Conservation (phyloP, 2,329 filamentous ascomycete genomes). For the Aureobasidium sp. region DNA sequence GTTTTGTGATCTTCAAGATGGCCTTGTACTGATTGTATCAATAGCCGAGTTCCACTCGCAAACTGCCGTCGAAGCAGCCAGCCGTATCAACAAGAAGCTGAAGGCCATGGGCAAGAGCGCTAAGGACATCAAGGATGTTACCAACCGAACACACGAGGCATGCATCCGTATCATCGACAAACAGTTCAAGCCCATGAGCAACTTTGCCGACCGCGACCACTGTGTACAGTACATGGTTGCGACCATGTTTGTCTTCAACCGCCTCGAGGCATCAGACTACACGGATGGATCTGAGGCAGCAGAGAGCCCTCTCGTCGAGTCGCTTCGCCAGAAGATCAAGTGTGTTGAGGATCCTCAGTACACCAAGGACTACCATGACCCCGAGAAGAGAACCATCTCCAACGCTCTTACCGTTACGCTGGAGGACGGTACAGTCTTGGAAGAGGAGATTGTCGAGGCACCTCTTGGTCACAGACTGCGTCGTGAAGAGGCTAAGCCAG, state of each 20-base stretch:
- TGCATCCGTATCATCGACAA: conserved; percentile 99
- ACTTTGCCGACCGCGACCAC: conserved; percentile 98
- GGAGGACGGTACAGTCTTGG: conserved; percentile 84
- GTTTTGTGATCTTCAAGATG: no score
- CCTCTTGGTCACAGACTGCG: conserved; percentile 86
- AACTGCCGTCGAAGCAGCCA: conserved; percentile 89
- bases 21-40: conserved; percentile 15
- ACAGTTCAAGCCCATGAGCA: conserved; percentile 99
- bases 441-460: conserved; percentile 87
- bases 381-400: conserved; percentile 86
- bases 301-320: conserved; percentile 80
- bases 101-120: conserved; percentile 80
- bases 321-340: conserved; percentile 83
- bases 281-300: conserved; percentile 87
- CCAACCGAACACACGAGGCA: conserved; percentile 94
- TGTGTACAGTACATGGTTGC: conserved; percentile 99
- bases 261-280: conserved; percentile 90
- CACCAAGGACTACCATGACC: conserved; percentile 93
- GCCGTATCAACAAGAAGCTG: conserved; percentile 78
- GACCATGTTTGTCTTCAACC: conserved; percentile 91
- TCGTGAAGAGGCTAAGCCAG: conserved; percentile 93
- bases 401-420: conserved; percentile 93
- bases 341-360: conserved; percentile 95
- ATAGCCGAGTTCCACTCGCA: conserved; percentile 93
- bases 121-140: conserved; percentile 85